Percentiles rank a stretch among this genome's conserved stretches.
Evolutionary conservation across 352 stramenopile species (phyloP).

Genomic region (Phytopythium delawarense): DNA sequence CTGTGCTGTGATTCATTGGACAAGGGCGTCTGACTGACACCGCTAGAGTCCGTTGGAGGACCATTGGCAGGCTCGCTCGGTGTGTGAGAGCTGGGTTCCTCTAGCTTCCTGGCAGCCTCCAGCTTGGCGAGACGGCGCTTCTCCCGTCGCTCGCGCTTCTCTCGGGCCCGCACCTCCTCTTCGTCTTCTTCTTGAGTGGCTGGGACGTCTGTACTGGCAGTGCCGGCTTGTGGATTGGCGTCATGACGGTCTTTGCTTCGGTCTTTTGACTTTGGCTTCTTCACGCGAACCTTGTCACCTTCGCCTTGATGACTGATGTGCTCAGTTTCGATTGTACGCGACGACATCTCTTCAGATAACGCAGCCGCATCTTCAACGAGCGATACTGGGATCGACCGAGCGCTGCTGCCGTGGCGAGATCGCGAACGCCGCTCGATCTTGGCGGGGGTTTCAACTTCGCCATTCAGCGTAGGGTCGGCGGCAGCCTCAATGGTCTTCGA

Average conservation of each 20-base stretch:
- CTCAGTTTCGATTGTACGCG: neutral
- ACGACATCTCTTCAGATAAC: neutral
- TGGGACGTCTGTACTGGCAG: neutral
- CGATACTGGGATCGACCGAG: neutral
- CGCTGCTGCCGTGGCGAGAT: neutral
- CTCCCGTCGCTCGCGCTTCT: constrained; percentile 33
- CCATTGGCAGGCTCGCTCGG: neutral
- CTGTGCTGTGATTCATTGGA: neutral
- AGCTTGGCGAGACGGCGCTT: constrained; percentile 28
- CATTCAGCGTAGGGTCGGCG: neutral
- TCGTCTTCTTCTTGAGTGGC: neutral
- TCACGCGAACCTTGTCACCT: neutral
- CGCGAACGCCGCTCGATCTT: neutral
- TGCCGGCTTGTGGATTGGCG: neutral
- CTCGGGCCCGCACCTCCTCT: constrained; percentile 15
- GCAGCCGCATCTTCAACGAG: neutral
- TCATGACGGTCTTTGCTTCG: neutral
- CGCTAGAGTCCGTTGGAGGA: neutral
- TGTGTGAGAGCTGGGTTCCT: constrained; percentile 3
- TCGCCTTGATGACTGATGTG: neutral
- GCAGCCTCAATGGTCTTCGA: neutral
- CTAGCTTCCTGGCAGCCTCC: constrained; percentile 25
- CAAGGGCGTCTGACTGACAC: neutral
- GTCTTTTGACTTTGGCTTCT: neutral
- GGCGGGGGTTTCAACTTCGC: neutral